Percentiles rank a stretch among this genome's conserved stretches.
phyloP scores from a whole-genome alignment of 2,329 filamentous ascomycete genomes.

The Laburnicola sp. region DNA sequence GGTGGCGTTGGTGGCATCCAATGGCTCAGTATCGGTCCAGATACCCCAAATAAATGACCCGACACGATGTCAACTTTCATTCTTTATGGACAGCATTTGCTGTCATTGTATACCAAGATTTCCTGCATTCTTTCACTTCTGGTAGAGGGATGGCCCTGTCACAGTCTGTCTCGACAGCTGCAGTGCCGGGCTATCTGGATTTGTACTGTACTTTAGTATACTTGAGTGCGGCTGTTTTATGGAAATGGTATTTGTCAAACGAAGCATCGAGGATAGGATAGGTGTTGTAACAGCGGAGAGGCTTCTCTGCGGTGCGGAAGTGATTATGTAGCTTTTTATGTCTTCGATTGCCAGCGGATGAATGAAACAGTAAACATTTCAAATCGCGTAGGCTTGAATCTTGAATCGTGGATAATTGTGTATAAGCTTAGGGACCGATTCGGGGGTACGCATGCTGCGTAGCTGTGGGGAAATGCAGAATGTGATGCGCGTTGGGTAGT shows the following conservation, averaged over 20 bases:
- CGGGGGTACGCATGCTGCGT: too few relatives aligned
- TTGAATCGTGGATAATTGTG: too few relatives aligned
- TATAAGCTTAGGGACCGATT: too few relatives aligned
- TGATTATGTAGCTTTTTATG: neutral
- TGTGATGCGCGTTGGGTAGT: constrained; percentile 14
- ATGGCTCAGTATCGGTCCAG: constrained; percentile 4
- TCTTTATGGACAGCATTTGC: neutral
- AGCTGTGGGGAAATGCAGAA: neutral
- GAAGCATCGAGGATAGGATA: too few relatives aligned
- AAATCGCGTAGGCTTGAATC: too few relatives aligned
- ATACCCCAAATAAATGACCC: constrained; percentile 20
- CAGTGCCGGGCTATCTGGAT: neutral
- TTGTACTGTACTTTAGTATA: constrained; percentile 13
- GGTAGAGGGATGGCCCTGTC: neutral
- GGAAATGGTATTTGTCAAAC: too few relatives aligned
- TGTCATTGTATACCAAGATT: neutral
- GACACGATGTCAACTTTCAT: constrained; percentile 17
- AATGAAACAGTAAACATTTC: neutral
- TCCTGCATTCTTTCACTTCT: constrained; percentile 5
- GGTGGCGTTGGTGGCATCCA: constrained; percentile 15
- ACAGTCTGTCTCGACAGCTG: constrained; percentile 1
- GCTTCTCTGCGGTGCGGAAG: too few relatives aligned
- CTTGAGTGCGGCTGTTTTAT: neutral
- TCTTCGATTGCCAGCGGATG: neutral
- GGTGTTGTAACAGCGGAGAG: too few relatives aligned